Evolutionary conservation across 2,329 filamentous ascomycete genomes (phyloP).

Genomic region (Colletotrichum sp.): DNA sequence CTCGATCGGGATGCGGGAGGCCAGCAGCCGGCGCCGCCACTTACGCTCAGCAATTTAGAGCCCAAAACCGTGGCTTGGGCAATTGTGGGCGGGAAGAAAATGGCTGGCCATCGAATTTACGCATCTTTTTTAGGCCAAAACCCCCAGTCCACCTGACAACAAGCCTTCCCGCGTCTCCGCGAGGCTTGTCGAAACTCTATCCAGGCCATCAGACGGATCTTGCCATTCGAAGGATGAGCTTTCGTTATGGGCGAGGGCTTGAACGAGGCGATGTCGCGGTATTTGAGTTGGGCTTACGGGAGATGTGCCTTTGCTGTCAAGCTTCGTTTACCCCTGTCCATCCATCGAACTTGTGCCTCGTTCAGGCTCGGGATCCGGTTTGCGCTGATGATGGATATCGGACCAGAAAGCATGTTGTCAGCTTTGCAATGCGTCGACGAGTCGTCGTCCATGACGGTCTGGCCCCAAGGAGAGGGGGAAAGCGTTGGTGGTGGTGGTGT

Average conservation of each 20-base stretch:
- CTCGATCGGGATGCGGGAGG: neutral
- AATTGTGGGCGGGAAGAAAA: neutral
- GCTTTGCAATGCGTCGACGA: neutral
- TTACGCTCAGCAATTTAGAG: neutral
- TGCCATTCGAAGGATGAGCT: neutral
- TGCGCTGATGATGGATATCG: neutral
- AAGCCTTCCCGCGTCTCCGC: neutral
- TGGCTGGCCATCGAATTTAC: neutral
- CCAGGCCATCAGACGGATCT: neutral
- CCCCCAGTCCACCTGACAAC: neutral
- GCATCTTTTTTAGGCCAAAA: neutral
- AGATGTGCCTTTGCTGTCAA: neutral
- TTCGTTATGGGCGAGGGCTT: neutral
- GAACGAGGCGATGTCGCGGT: neutral
- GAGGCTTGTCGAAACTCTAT: neutral
- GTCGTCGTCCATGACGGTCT: neutral
- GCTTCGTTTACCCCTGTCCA: neutral
- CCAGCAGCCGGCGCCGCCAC: neutral
- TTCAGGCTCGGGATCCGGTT: neutral
- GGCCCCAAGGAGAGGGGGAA: neutral
- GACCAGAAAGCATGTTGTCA: neutral
- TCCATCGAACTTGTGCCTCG: neutral
- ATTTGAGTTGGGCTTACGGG: neutral
- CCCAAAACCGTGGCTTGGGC: neutral
- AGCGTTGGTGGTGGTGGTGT: neutral